Percentiles rank a stretch among this genome's conserved stretches.
Conservation (phyloP, 305 asterid species). For the Ajuga reptans region DNA sequence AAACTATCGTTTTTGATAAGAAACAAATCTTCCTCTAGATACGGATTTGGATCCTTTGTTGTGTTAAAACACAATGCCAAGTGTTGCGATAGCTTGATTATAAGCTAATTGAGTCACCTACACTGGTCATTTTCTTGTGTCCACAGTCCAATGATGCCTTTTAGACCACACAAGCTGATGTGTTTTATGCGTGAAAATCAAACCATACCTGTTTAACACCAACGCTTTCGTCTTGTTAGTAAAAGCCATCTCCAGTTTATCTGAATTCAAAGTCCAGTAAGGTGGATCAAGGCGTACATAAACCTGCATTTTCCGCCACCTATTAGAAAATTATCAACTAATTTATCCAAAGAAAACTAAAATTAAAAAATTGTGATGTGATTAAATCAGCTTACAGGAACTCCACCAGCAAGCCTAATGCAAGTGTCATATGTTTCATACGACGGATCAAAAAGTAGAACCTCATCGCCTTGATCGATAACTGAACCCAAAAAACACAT, state of each 20-base stretch:
- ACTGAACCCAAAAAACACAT: constrained; percentile 33
- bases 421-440: constrained; percentile 76
- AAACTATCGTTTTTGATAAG: no score
- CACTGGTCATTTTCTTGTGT: no score
- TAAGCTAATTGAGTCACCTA: background rate
- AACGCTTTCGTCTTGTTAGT: constrained; percentile 64
- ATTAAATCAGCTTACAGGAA: constrained; percentile 51
- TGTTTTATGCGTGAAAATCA: background rate
- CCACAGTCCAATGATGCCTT: no score
- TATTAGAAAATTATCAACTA: constrained; percentile 5
- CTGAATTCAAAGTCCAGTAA: constrained; percentile 52
- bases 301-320: constrained; percentile 36
- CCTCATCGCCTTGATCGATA: constrained; percentile 74
- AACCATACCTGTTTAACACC: constrained; percentile 63
- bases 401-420: constrained; percentile 79
- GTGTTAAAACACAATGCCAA: background rate
- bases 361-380: background rate
- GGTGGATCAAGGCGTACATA: constrained; percentile 83
- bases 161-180: background rate
- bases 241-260: constrained; percentile 49
- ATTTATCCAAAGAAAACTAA: background rate
- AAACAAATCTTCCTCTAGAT: background rate
- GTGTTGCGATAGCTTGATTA: background rate
- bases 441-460: constrained; percentile 70
- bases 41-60: background rate